Percentiles rank a stretch among this genome's conserved stretches.
Evolutionary conservation across 1,284 basidiomycete genomes (phyloP).

Genomic region (Cystobasidium slooffiae): DNA sequence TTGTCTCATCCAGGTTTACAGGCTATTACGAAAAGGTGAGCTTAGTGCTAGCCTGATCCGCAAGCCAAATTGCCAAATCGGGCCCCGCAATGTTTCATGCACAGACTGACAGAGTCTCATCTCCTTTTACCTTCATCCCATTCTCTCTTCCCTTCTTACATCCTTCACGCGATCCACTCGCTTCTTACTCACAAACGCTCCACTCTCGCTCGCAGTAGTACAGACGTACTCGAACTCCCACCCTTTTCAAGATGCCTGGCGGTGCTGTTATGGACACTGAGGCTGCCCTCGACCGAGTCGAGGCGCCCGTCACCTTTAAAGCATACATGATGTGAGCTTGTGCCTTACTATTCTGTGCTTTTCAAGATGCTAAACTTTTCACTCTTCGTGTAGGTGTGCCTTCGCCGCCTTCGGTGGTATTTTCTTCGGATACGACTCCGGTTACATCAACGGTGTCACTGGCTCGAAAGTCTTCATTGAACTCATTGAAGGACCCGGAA

Average conservation of each 20-base stretch:
- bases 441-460: conserved; percentile 53
- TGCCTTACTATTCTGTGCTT: too few species aligned
- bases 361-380: too few species aligned
- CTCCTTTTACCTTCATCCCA: neutral
- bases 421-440: conserved; percentile 44
- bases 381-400: conserved; percentile 42
- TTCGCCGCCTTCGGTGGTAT: conserved; percentile 51
- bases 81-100: neutral
- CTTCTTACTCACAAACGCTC: too few species aligned
- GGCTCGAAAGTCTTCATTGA: conserved; percentile 47
- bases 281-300: conserved; percentile 42
- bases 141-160: neutral
- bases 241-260: conserved; percentile 23
- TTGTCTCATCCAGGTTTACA: neutral
- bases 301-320: conserved; percentile 52
- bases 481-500: conserved; percentile 44
- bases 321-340: conserved; percentile 45
- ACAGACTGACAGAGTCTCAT: conserved; percentile 1
- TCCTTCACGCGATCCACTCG: too few species aligned
- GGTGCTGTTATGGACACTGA: conserved; percentile 23
- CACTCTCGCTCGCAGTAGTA: too few species aligned
- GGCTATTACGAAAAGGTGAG: conserved; percentile 1
- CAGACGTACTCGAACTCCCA: too few species aligned
- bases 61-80: neutral
- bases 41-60: neutral